A percentile compares a stretch with the other conserved stretches of the same genome.
These are phyloP conservation scores for Leucaena leucocephala DNA, from an alignment of 306 rosid species.

Conservation along the genomic window DNA sequence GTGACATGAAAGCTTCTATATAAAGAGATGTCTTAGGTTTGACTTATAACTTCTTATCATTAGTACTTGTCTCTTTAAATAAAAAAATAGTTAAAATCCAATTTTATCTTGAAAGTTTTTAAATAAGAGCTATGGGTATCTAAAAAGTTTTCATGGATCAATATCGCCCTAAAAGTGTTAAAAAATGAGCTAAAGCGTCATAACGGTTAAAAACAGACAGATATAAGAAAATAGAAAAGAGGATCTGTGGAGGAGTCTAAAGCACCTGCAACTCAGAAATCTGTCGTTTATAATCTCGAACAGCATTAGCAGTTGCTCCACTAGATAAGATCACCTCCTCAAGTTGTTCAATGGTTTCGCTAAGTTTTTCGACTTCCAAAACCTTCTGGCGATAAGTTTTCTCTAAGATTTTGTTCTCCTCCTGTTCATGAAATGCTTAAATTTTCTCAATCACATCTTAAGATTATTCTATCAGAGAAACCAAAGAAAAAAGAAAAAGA, in stretches of 20 bases:
- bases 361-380: slow-evolving; percentile 82
- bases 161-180: too few relatives aligned
- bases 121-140: too few relatives aligned
- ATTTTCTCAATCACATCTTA: slow-evolving; percentile 27
- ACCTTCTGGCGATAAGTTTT: slow-evolving; percentile 81
- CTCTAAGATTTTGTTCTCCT: slow-evolving; percentile 81
- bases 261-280: slow-evolving; percentile 62
- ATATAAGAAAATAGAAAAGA: too few relatives aligned
- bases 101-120: too few relatives aligned
- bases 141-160: too few relatives aligned
- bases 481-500: slow-evolving; percentile 7
- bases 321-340: slow-evolving; percentile 79
- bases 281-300: slow-evolving; percentile 73
- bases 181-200: too few relatives aligned
- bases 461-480: slow-evolving; percentile 21
- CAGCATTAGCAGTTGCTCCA: slow-evolving; percentile 69
- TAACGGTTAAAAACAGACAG: too few relatives aligned
- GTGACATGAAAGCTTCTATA: too few relatives aligned
- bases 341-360: slow-evolving; percentile 79
- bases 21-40: too few relatives aligned
- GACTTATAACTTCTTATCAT: too few relatives aligned
- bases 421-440: slow-evolving; percentile 55
- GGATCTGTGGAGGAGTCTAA: not conserved
- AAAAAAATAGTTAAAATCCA: too few relatives aligned
- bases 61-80: too few relatives aligned